Conservation (phyloP, 345 rosid genomes). For the Pistacia integerrima region DNA sequence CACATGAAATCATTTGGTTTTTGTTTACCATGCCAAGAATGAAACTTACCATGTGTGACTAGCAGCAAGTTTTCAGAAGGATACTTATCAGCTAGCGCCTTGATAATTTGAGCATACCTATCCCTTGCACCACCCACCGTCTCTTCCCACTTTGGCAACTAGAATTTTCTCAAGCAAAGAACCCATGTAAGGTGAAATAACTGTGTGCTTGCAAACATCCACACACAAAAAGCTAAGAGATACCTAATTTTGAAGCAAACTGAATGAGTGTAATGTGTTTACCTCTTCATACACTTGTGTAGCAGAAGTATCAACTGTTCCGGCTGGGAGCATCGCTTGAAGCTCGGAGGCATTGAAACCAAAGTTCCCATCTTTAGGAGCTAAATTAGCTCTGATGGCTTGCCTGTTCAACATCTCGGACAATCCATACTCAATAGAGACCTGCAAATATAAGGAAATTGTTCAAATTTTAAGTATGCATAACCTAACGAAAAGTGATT, state of each 20-base stretch:
- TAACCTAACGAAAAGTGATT: too few species aligned
- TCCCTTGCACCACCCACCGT: constrained; percentile 39
- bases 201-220: not conserved
- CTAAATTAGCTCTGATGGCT: constrained; percentile 54
- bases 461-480: not conserved
- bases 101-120: constrained; percentile 58
- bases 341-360: constrained; percentile 53
- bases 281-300: constrained; percentile 62
- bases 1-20: not conserved
- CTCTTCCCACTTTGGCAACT: constrained; percentile 87
- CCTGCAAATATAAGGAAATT: constrained; percentile 36
- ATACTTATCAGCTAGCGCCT: constrained; percentile 69
- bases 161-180: constrained; percentile 17
- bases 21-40: not conserved
- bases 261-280: not conserved
- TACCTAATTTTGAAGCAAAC: not conserved
- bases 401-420: constrained; percentile 68
- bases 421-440: constrained; percentile 71
- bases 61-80: constrained; percentile 79
- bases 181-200: not conserved
- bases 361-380: constrained; percentile 68
- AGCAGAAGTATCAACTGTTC: constrained; percentile 58
- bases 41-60: constrained; percentile 75
- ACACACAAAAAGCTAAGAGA: not conserved
- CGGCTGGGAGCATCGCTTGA: constrained; percentile 60